These are phyloP conservation scores for Solioccasus polychromus DNA, from an alignment of 768 basidiomycete species.

Conservation along the genomic window DNA sequence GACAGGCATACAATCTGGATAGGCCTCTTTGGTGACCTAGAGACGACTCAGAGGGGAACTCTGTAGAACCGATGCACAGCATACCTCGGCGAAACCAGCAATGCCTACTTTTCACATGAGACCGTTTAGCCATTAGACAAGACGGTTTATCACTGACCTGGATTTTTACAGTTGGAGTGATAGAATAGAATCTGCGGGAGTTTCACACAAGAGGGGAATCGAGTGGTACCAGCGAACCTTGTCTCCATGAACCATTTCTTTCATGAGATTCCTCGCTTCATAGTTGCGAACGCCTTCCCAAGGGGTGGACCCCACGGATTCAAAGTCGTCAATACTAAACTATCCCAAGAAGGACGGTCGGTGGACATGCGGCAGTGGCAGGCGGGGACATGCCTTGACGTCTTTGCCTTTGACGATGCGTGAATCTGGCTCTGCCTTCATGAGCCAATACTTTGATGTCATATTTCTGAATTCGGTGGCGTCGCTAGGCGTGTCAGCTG, in stretches of 20 bases:
- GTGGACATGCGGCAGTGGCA: neutral
- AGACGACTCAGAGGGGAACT: slow-evolving; percentile 4
- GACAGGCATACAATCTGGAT: slow-evolving; percentile 74
- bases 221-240: slow-evolving; percentile 44
- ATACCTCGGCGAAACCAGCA: slow-evolving; percentile 80
- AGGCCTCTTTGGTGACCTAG: slow-evolving; percentile 78
- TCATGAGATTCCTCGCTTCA: slow-evolving; percentile 82
- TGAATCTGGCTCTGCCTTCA: slow-evolving; percentile 86
- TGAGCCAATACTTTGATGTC: slow-evolving; percentile 51
- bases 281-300: slow-evolving; percentile 91
- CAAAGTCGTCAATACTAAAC: slow-evolving; percentile 89
- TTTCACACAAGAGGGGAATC: neutral
- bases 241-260: slow-evolving; percentile 73
- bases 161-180: slow-evolving; percentile 82
- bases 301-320: slow-evolving; percentile 60
- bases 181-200: slow-evolving; percentile 75
- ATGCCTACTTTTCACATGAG: slow-evolving; percentile 48
- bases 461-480: no score
- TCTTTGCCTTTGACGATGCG: slow-evolving; percentile 85
- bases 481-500: no score
- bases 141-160: slow-evolving; percentile 47
- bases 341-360: slow-evolving; percentile 26
- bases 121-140: neutral
- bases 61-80: slow-evolving; percentile 4
- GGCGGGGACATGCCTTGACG: slow-evolving; percentile 55